phyloP scores from a whole-genome alignment of 495 filamentous ascomycete species.

The Tuber melanosporum region DNA sequence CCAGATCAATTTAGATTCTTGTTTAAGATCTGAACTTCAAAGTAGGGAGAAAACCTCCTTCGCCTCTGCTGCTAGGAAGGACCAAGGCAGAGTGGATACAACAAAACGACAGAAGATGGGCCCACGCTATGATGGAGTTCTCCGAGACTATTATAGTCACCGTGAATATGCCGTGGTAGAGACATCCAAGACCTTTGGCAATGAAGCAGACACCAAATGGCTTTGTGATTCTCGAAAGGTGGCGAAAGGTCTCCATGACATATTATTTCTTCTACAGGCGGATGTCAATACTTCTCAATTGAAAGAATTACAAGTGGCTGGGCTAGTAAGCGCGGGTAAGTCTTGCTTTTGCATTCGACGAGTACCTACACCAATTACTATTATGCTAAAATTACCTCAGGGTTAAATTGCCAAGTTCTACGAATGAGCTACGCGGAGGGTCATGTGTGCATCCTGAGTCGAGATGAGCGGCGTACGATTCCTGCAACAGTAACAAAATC shows the following conservation, averaged over 20 bases:
- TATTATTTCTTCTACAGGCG: constrained; percentile 8
- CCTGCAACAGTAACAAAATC: too few species aligned
- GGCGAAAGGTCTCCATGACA: constrained; percentile 25
- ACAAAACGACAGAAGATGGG: constrained; percentile 15
- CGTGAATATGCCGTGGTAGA: constrained; percentile 16
- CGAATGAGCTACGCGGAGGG: too few species aligned
- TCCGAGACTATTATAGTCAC: constrained; percentile 3
- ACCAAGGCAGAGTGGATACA: constrained; percentile 11
- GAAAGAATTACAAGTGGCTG: constrained; percentile 17
- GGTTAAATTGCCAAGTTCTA: too few species aligned
- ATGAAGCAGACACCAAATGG: constrained; percentile 17
- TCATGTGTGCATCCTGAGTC: too few species aligned
- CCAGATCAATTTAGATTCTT: too few species aligned
- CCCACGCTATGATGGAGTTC: constrained; percentile 16
- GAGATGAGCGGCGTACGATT: too few species aligned
- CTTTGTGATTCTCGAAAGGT: constrained; percentile 9
- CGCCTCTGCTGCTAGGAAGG: constrained; percentile 8
- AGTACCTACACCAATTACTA: too few species aligned
- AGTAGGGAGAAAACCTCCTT: constrained; percentile 13
- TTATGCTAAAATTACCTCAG: too few species aligned
- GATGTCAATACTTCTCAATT: constrained; percentile 5
- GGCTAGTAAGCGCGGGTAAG: constrained; percentile 15
- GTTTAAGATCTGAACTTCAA: not conserved
- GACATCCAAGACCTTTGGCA: constrained; percentile 5
- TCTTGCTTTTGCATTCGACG: not conserved